phyloP scores from a whole-genome alignment of 1,284 basidiomycete genomes.

The Apiotrichum porosum region DNA sequence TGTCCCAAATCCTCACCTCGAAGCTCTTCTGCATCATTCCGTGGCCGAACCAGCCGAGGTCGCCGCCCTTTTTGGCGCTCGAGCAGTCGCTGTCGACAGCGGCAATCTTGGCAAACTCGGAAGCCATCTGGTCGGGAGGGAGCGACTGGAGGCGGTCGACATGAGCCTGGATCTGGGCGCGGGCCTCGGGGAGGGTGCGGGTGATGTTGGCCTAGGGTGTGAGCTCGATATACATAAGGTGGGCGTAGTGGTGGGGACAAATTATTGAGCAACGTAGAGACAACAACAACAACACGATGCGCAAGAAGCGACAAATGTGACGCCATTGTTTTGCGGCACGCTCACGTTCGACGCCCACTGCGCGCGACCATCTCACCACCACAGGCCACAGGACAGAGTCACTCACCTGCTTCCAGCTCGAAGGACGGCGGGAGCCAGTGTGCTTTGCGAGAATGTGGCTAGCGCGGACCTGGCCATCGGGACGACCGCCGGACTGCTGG shows the following conservation, averaged over 20 bases:
- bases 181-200: conserved; percentile 83
- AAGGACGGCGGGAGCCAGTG: conserved; percentile 73
- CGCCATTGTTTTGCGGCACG: too few species aligned
- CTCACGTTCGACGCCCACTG: too few species aligned
- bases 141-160: conserved; percentile 36
- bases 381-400: background rate
- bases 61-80: conserved; percentile 71
- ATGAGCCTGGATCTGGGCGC: conserved; percentile 65
- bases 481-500: conserved; percentile 9
- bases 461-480: conserved; percentile 65
- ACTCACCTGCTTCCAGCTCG: conserved; percentile 86
- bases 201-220: conserved; percentile 77
- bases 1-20: conserved; percentile 58
- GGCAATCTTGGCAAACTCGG: conserved; percentile 73
- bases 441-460: conserved; percentile 96
- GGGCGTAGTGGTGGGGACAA: too few species aligned
- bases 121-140: conserved; percentile 50
- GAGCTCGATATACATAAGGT: too few species aligned
- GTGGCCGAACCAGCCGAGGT: conserved; percentile 77
- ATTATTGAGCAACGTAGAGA: too few species aligned
- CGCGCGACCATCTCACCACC: background rate
- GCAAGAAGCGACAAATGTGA: too few species aligned
- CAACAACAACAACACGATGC: too few species aligned
- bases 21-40: conserved; percentile 98
- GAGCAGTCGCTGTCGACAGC: conserved; percentile 76